Evolutionary conservation across 495 filamentous ascomycete genomes (phyloP).

Genomic region (Penicillium roqueforti): DNA sequence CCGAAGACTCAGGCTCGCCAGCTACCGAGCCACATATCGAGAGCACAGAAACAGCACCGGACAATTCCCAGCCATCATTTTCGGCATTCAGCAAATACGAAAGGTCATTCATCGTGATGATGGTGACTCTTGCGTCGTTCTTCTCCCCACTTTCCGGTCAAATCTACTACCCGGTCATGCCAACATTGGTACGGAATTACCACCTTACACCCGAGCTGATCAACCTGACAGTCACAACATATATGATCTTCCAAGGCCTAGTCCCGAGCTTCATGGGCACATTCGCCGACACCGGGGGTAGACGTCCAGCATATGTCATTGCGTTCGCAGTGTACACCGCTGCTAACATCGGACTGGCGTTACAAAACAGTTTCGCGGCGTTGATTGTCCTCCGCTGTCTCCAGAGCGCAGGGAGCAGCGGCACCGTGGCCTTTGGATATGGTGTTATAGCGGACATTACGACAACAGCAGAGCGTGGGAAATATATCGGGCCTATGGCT

Average conservation of each 20-base stretch:
- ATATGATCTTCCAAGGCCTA: constrained; percentile 60
- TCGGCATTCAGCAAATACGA: constrained; percentile 54
- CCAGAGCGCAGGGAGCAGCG: constrained; percentile 55
- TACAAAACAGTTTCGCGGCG: constrained; percentile 56
- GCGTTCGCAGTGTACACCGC: constrained; percentile 55
- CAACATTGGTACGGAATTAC: constrained; percentile 50
- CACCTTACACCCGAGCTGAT: constrained; percentile 55
- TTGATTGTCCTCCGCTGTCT: constrained; percentile 59
- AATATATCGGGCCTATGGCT: constrained; percentile 49
- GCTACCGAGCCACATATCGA: constrained; percentile 5
- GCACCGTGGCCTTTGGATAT: constrained; percentile 52
- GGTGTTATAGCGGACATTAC: constrained; percentile 61
- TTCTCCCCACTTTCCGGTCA: constrained; percentile 63
- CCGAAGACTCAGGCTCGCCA: not conserved
- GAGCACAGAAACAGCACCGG: not conserved
- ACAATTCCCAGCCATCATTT: constrained; percentile 17
- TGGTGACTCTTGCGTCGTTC: constrained; percentile 46
- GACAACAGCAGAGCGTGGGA: constrained; percentile 54
- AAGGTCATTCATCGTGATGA: constrained; percentile 57
- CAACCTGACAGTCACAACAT: constrained; percentile 65
- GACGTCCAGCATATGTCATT: constrained; percentile 56
- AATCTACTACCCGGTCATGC: constrained; percentile 70
- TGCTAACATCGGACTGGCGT: constrained; percentile 60
- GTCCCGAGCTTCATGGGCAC: constrained; percentile 57
- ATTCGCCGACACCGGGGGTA: constrained; percentile 55